phyloP scores from a whole-genome alignment of 108 stramenopile genomes.

The Nitzschia sp. region DNA sequence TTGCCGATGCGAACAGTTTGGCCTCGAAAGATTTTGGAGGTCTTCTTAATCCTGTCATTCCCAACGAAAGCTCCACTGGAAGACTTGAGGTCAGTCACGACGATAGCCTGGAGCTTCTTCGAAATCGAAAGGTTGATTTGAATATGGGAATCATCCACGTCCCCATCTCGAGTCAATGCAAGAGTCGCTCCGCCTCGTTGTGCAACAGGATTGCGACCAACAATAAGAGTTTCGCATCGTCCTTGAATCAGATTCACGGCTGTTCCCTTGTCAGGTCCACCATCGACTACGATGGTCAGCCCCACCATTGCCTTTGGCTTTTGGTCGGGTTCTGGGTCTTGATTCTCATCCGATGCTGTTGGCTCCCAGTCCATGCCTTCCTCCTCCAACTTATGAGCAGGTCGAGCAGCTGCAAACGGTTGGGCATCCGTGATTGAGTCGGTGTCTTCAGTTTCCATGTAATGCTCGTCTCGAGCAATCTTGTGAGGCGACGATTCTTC shows the following conservation, averaged over 20 bases:
- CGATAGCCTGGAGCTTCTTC: constrained; percentile 34
- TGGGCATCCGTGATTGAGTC: neutral
- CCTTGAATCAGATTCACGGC: constrained; percentile 24
- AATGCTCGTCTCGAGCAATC: constrained; percentile 17
- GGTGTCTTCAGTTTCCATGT: constrained; percentile 7
- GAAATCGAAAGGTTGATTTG: constrained; percentile 14
- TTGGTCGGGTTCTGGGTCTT: constrained; percentile 12
- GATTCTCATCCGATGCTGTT: constrained; percentile 23
- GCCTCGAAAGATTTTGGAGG: constrained; percentile 44
- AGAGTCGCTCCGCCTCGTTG: neutral
- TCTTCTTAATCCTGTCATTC: constrained; percentile 29
- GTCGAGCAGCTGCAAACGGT: neutral
- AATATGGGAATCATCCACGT: constrained; percentile 21
- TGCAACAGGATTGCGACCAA: constrained; percentile 15
- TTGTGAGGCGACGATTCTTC: constrained; percentile 15
- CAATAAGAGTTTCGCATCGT: constrained; percentile 12
- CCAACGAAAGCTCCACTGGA: constrained; percentile 49
- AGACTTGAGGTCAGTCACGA: constrained; percentile 55
- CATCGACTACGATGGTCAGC: constrained; percentile 2
- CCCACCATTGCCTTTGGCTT: constrained; percentile 1
- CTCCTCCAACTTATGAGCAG: neutral
- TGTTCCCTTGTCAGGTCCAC: constrained; percentile 16
- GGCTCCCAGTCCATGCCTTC: constrained; percentile 44
- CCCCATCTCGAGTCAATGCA: constrained; percentile 3
- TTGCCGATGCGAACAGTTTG: constrained; percentile 46